Evolutionary conservation across 2,329 filamentous ascomycete genomes (phyloP).

Genomic region (Chrysoporthe cubensis): DNA sequence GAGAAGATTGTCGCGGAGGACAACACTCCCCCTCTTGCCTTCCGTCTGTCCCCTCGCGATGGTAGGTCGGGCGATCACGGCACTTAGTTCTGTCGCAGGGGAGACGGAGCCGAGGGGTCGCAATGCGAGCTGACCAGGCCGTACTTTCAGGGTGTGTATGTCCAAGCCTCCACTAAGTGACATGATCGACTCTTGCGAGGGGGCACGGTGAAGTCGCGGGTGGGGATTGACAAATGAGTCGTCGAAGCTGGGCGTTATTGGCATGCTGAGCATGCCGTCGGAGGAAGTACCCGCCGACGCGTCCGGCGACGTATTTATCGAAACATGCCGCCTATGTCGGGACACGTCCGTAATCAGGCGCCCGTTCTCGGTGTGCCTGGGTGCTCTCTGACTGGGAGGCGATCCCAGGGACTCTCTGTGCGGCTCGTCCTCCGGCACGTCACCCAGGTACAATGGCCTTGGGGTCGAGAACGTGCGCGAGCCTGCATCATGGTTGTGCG

Average conservation of each 20-base stretch:
- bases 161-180: constrained; percentile 87
- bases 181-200: constrained; percentile 87
- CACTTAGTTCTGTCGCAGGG: constrained; percentile 60
- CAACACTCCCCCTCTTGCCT: constrained; percentile 54
- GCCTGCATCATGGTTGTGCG: constrained; percentile 56
- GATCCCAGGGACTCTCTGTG: constrained; percentile 32
- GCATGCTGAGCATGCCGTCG: constrained; percentile 25
- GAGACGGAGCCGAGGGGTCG: constrained; percentile 55
- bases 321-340: constrained; percentile 38
- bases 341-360: constrained; percentile 37
- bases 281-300: constrained; percentile 41
- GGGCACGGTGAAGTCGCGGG: constrained; percentile 53
- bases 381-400: background rate
- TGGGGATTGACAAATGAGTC: constrained; percentile 35
- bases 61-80: constrained; percentile 64
- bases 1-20: constrained; percentile 61
- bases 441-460: constrained; percentile 38
- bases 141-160: constrained; percentile 78
- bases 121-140: constrained; percentile 74
- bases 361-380: constrained; percentile 33
- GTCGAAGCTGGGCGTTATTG: constrained; percentile 31
- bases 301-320: constrained; percentile 38
- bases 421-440: constrained; percentile 26
- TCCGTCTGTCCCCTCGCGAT: constrained; percentile 46
- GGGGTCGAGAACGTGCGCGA: constrained; percentile 49